These are phyloP conservation scores for Fusarium xylarioides DNA, from an alignment of 2,329 filamentous ascomycete species.

Conservation along the genomic window DNA sequence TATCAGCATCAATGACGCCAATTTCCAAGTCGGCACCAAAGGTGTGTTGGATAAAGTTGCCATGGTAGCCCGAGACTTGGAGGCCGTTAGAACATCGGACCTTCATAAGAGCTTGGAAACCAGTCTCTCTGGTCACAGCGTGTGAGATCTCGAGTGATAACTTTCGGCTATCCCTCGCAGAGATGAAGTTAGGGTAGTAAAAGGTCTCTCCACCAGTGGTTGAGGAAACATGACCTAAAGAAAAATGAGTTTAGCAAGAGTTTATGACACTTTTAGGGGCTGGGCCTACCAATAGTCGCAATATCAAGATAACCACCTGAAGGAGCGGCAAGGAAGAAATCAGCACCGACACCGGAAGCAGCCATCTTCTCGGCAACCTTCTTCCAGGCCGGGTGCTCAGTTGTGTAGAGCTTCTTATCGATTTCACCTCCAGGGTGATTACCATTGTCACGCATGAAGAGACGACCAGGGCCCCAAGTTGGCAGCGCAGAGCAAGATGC, in stretches of 20 bases:
- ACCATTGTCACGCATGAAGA: conserved; percentile 88
- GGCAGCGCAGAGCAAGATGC: conserved; percentile 88
- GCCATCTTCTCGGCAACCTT: conserved; percentile 90
- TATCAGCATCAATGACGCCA: conserved; percentile 90
- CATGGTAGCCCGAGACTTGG: conserved; percentile 92
- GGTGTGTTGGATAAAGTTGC: conserved; percentile 95
- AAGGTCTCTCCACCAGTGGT: conserved; percentile 95
- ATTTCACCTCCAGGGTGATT: conserved; percentile 87
- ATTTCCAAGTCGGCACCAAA: conserved; percentile 96
- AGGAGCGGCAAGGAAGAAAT: conserved; percentile 94
- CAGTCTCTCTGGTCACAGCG: conserved; percentile 86
- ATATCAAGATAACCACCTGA: conserved; percentile 92
- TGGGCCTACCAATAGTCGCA: conserved; percentile 79
- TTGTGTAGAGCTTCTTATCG: conserved; percentile 90
- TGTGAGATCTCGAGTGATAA: conserved; percentile 87
- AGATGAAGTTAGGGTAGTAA: conserved; percentile 96
- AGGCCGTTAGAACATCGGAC: conserved; percentile 96
- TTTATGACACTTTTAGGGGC: neutral
- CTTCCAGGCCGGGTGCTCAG: conserved; percentile 88
- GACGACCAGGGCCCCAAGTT: conserved; percentile 86
- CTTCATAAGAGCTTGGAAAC: conserved; percentile 97
- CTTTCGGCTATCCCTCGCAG: conserved; percentile 84
- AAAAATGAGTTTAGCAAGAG: conserved; percentile 3
- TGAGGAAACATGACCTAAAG: conserved; percentile 78
- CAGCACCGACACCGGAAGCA: conserved; percentile 83